Conservation (phyloP, 1,139 yeast species). For the Sugiyamaella pinicola region DNA sequence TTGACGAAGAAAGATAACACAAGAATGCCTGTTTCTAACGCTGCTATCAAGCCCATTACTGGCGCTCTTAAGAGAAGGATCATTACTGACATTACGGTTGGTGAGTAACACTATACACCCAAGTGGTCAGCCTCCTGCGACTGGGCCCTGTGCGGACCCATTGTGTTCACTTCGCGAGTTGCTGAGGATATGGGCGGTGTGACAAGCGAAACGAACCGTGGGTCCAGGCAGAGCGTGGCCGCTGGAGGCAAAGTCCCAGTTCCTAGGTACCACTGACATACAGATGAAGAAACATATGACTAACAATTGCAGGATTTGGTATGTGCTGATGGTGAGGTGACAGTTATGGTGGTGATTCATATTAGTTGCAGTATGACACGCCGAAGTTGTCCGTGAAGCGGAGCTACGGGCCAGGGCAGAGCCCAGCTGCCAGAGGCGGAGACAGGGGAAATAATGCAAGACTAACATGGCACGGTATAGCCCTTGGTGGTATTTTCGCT, state of each 20-base stretch:
- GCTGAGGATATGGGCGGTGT: no score
- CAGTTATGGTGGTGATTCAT: not conserved
- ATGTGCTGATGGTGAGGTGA: not conserved
- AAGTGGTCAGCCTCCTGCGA: not conserved
- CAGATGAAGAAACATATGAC: not conserved
- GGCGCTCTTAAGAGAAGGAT: constrained; percentile 84
- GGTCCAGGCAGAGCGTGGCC: no score
- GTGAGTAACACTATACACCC: constrained; percentile 38
- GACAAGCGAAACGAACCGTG: no score
- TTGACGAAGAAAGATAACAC: not conserved
- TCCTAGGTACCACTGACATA: no score
- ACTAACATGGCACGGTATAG: constrained; percentile 25
- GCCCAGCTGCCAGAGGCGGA: constrained; percentile 5
- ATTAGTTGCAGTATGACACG: not conserved
- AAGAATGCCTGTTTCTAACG: constrained; percentile 53
- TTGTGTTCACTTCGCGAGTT: no score
- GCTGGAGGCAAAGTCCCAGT: no score
- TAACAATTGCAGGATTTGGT: constrained; percentile 6
- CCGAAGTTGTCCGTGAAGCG: not conserved
- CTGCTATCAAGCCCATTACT: constrained; percentile 74
- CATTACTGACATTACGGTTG: constrained; percentile 75
- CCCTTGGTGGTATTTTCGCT: constrained; percentile 57
- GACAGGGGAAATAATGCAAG: not conserved
- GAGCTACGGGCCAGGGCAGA: constrained; percentile 6
- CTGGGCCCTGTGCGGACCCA: no score